These are phyloP conservation scores for Aspergillus candidus DNA, from an alignment of 2,329 filamentous ascomycete genomes.

Conservation along the genomic window DNA sequence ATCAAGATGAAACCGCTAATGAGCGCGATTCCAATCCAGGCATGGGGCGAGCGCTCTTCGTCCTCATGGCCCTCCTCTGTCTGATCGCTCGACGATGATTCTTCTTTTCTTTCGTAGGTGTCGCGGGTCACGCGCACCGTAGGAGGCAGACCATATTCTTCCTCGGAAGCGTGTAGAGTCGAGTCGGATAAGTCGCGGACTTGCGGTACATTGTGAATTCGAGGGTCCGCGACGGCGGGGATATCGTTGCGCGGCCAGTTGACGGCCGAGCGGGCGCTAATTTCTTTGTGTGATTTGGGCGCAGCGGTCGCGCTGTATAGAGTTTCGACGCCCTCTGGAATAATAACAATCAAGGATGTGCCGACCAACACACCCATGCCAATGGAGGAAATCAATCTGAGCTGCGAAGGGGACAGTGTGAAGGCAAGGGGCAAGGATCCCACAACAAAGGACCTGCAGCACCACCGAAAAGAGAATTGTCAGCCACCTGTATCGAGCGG, in stretches of 20 bases:
- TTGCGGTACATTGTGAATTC: background rate
- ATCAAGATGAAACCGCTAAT: slow-evolving; percentile 89
- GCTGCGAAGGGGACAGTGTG: slow-evolving; percentile 75
- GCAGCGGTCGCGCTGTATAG: slow-evolving; percentile 56
- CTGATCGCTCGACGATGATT: slow-evolving; percentile 29
- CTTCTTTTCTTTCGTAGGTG: slow-evolving; percentile 21
- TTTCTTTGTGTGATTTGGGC: slow-evolving; percentile 25
- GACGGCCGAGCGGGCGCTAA: slow-evolving; percentile 24
- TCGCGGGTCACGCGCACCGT: slow-evolving; percentile 19
- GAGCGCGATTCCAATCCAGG: slow-evolving; percentile 79
- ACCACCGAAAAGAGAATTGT: slow-evolving; percentile 4
- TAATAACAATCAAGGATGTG: slow-evolving; percentile 92
- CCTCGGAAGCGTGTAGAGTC: background rate
- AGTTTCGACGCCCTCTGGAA: slow-evolving; percentile 92
- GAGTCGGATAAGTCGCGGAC: background rate
- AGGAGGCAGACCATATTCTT: background rate
- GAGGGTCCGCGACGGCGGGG: slow-evolving; percentile 12
- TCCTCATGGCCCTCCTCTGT: slow-evolving; percentile 30
- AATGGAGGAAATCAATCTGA: slow-evolving; percentile 83
- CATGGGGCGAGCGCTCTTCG: slow-evolving; percentile 53
- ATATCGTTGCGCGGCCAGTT: slow-evolving; percentile 24
- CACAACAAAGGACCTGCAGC: slow-evolving; percentile 77
- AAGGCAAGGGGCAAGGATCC: slow-evolving; percentile 87
- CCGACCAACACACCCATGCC: slow-evolving; percentile 92
- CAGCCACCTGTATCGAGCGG: slow-evolving; percentile 5